Evolutionary conservation across 306 rosid species (phyloP), one percentile per base, ranked within the genome.

Genomic region (Malus sylvestris): DNA sequence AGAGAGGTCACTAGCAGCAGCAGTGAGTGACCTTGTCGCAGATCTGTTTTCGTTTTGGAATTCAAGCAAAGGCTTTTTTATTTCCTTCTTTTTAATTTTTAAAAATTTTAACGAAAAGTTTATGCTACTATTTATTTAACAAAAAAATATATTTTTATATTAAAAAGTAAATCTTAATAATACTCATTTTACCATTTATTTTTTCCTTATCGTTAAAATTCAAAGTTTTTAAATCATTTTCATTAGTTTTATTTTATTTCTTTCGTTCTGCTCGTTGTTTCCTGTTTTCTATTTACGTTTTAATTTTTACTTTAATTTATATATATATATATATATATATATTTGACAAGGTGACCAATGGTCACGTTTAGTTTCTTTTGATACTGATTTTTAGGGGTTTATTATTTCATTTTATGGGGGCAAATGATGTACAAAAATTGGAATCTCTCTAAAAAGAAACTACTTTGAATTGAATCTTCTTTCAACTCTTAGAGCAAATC

Each of bases 241-340:
- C 5, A 30, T 30, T 30, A 30, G 0, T 32, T 1, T 33, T 27
- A 0, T 27, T 27, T 27, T 27, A 27, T 27, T 27, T 27, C 27
- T 27, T 27, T 27, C 27, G 2, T 27, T 0, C 27, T 27, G 0
- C 27, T 2, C 27, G 2, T 27, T 27, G 27, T 27, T 27, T 27
- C 27, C 27, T 27, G 27, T 33, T 33, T n/a, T n/a, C n/a, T n/a
- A n/a, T n/a, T n/a, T 33, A 0, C 0, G 0, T 1, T 33, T 6
- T 33, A 5, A 0, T 33, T 33, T 5, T 58, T 65, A 27, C 29
- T 2, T 27, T 27, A 27, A 27, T 27, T 27, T 27, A 27, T 27
- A 27, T 27, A 27, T 27, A 27, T 27, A 27, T 27, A 27, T 27
- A 2, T 27, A 27, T 27, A 27, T 27, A 0, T 27, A 27, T 27